phyloP scores from a whole-genome alignment of 2,329 filamentous ascomycete species.

The Hypoxylon sp. region DNA sequence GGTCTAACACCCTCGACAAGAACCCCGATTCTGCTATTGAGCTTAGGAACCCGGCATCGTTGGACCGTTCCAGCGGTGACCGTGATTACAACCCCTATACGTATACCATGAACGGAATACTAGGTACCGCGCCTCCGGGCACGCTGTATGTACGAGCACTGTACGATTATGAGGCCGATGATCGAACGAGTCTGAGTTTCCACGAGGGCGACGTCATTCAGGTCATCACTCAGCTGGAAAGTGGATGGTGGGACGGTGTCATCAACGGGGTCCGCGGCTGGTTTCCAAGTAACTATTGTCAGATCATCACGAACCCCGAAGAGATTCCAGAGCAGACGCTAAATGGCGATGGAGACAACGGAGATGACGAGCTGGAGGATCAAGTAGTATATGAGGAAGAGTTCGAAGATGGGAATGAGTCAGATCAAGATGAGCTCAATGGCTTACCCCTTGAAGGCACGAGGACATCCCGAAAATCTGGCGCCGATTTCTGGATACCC shows the following conservation, averaged over 20 bases:
- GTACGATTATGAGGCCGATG: conserved; percentile 98
- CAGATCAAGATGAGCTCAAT: conserved; percentile 71
- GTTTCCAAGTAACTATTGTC: conserved; percentile 99
- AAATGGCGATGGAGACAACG: conserved; percentile 68
- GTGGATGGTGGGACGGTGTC: conserved; percentile 99
- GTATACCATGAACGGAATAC: conserved; percentile 72
- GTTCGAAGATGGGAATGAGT: conserved; percentile 76
- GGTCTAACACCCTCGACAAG: conserved; percentile 51
- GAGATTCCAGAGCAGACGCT: conserved; percentile 76
- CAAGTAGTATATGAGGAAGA: conserved; percentile 77
- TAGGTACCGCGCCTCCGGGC: conserved; percentile 72
- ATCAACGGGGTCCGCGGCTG: conserved; percentile 97
- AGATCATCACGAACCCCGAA: conserved; percentile 82
- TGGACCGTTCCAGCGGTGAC: conserved; percentile 54
- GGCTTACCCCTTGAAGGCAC: conserved; percentile 79
- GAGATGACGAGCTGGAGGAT: conserved; percentile 75
- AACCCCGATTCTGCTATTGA: conserved; percentile 54
- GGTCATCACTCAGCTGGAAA: conserved; percentile 97
- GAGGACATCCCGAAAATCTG: conserved; percentile 71
- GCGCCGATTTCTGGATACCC: conserved; percentile 98
- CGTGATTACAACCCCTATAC: conserved; percentile 53
- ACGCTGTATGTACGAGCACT: conserved; percentile 94
- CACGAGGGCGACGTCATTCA: conserved; percentile 97
- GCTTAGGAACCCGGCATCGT: conserved; percentile 54
- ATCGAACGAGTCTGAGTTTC: conserved; percentile 96